These are phyloP conservation scores for Rhypophila decipiens DNA, from an alignment of 495 filamentous ascomycete genomes.

Conservation along the genomic window DNA sequence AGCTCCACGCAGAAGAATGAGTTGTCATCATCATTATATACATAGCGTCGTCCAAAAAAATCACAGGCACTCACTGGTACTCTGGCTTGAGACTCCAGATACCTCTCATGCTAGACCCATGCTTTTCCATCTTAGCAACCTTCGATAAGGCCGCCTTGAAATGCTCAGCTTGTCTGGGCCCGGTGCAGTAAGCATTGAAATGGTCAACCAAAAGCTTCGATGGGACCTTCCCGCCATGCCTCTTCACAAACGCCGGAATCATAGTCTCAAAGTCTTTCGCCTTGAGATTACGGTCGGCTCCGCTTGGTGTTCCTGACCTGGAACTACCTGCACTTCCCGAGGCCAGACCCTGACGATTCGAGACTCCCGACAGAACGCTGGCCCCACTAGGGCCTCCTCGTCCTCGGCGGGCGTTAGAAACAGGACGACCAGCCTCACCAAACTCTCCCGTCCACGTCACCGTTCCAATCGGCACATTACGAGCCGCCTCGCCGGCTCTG, in stretches of 20 bases:
- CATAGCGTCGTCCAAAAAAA: too few relatives aligned
- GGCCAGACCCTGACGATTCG: slow-evolving; percentile 45
- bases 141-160: slow-evolving; percentile 43
- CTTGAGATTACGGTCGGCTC: slow-evolving; percentile 18
- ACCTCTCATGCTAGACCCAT: slow-evolving; percentile 32
- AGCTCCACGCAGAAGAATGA: not conserved
- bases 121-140: slow-evolving; percentile 43
- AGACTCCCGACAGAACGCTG: slow-evolving; percentile 54
- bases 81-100: slow-evolving; percentile 27
- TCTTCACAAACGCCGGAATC: slow-evolving; percentile 65
- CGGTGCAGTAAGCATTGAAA: slow-evolving; percentile 50
- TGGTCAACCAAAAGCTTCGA: slow-evolving; percentile 76
- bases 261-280: slow-evolving; percentile 59
- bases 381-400: slow-evolving; percentile 44
- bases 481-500: slow-evolving; percentile 63
- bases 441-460: slow-evolving; percentile 90
- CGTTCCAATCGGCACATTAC: slow-evolving; percentile 66
- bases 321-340: slow-evolving; percentile 25
- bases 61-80: slow-evolving; percentile 5
- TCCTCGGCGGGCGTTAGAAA: slow-evolving; percentile 29
- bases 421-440: slow-evolving; percentile 61
- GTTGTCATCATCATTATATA: not conserved
- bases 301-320: slow-evolving; percentile 21
- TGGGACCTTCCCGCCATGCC: slow-evolving; percentile 64
- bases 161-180: slow-evolving; percentile 30